Conservation (phyloP, 2,329 filamentous ascomycete genomes). For the Fragosphaeria purpurea region DNA sequence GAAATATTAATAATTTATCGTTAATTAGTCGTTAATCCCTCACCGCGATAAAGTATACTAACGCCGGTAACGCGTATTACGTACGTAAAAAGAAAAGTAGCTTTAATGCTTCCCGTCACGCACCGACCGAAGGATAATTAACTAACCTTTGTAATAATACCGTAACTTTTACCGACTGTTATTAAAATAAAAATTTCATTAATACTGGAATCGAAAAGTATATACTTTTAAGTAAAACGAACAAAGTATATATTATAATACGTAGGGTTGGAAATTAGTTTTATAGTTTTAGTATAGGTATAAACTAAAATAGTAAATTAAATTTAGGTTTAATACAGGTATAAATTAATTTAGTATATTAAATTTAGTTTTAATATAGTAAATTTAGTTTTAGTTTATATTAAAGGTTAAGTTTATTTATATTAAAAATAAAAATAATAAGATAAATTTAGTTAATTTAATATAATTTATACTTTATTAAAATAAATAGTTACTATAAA, state of each 20-base stretch:
- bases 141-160: no score
- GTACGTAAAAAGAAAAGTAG: no score
- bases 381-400: neutral
- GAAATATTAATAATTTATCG: no score
- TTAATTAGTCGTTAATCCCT: no score
- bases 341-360: neutral
- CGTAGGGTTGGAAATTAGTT: neutral
- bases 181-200: no score
- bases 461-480: neutral
- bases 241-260: neutral
- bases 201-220: no score
- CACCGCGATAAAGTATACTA: no score
- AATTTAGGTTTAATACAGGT: neutral
- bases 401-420: neutral
- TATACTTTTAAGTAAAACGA: neutral
- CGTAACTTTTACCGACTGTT: no score
- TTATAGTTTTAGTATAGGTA: neutral
- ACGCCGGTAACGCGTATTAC: no score
- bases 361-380: neutral
- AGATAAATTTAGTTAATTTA: neutral
- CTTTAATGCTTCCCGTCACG: no score
- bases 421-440: neutral
- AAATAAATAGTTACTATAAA: neutral
- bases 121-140: no score
- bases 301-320: neutral